These are phyloP conservation scores for Coffea canephora DNA, from an alignment of 257 asterid species.

Conservation along the genomic window DNA sequence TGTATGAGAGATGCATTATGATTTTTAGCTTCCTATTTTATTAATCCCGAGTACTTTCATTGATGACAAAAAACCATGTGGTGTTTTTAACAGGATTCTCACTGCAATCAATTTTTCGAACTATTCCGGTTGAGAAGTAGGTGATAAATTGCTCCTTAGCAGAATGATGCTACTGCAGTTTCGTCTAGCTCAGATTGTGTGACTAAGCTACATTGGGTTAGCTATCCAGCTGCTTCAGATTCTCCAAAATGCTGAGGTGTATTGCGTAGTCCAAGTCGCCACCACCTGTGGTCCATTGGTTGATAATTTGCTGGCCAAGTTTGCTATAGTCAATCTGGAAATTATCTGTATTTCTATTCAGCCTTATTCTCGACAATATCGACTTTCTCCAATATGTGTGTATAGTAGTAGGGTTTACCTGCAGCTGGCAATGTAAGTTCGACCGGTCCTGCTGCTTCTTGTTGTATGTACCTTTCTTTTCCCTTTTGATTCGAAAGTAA, in stretches of 20 bases:
- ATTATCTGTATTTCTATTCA: not conserved
- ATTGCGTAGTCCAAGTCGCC: too few relatives aligned
- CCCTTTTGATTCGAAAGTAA: not conserved
- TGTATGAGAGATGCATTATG: not conserved
- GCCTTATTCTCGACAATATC: not conserved
- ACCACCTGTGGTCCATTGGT: not conserved
- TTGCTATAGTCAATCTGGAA: not conserved
- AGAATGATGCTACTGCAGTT: not conserved
- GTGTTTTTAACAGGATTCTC: not conserved
- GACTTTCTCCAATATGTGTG: not conserved
- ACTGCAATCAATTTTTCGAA: not conserved
- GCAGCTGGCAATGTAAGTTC: not conserved
- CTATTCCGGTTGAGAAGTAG: not conserved
- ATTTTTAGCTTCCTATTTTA: not conserved
- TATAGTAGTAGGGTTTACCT: not conserved
- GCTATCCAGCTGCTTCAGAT: not conserved
- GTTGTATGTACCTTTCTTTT: not conserved
- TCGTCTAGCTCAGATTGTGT: not conserved
- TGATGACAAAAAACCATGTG: not conserved
- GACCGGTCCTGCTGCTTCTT: not conserved
- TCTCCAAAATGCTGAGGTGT: not conserved
- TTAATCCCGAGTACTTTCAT: not conserved
- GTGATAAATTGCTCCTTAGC: not conserved
- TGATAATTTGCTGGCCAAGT: not conserved
- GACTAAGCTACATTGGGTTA: not conserved